Base-by-base conservation (phyloP, 805 yeast species). In the Dipodascopsis tothii region DNA sequence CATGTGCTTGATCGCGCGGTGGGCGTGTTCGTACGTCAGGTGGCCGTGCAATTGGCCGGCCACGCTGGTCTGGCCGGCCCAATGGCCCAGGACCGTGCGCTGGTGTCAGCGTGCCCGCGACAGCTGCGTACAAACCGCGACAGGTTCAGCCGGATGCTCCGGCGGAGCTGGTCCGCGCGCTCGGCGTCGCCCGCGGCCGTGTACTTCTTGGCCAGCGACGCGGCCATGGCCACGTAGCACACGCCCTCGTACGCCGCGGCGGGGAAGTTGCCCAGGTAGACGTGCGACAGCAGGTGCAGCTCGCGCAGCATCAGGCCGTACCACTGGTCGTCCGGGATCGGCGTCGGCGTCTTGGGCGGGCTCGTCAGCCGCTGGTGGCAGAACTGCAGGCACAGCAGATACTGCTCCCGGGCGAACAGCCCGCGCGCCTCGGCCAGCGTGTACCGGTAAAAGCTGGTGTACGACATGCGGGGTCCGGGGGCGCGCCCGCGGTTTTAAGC, bases 321-420 rank as follows among this genome's bases (percentile, higher is more conserved):
- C 30, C 30, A 25, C 9, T 25, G 11, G 30, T 25, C 9, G 30
- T 25, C 30, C 9, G 9, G 30, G 9, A 25, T 25, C 30, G 30
- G 30, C 14, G 9, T 9, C 30, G 30, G 30, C 14, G 30, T 25
- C n/a, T 20, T 30, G 3, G 46, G 35, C n/a, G 39, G 21, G 9
- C 5, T 14, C 19, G 17, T 32, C 3, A 43, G 38, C 4, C 44
- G 48, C 20, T 36, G 50, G 18, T 39, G 46, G 33, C 48, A 46
- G 23, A 43, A 35, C 5, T 14, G n/a, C 7, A 46, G 16, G 22
- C 50, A 43, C 7, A n/a, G 32, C 33, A 25, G 33, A 21, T 42
- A 46, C 4, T 20, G 4, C 2, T 32, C 16, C 2, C 21, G n/a
- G 20, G 22, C 7, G 18, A 35, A 46, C 6, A 46, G 5, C 6